Evolutionary conservation across 192 early-diverging fungal genomes (phyloP).

Genomic region (Backusella tarrabulga): DNA sequence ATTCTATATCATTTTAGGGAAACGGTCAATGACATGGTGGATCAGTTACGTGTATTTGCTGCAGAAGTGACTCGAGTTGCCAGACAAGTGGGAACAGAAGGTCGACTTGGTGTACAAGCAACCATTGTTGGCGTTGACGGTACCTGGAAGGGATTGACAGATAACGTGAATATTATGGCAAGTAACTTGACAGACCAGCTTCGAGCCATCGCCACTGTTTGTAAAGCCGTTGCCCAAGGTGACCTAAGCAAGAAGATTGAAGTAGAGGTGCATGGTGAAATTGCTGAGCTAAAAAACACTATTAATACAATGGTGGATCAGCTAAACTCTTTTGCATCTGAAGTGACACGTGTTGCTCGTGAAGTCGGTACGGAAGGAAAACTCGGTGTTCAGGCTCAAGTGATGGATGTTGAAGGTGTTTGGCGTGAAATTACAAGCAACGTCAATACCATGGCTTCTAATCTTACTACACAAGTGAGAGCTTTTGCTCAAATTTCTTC

Average conservation of each 20-base stretch:
- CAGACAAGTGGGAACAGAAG: conserved; percentile 59
- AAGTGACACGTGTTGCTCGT: conserved; percentile 60
- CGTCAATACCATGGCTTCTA: conserved; percentile 62
- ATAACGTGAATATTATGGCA: conserved; percentile 59
- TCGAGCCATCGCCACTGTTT: conserved; percentile 51
- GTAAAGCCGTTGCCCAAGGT: conserved; percentile 49
- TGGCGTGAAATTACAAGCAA: conserved; percentile 74
- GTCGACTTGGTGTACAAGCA: conserved; percentile 58
- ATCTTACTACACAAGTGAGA: conserved; percentile 62
- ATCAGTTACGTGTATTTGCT: conserved; percentile 56
- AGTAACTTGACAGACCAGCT: conserved; percentile 52
- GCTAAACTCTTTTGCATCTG: conserved; percentile 55
- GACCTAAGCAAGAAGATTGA: conserved; percentile 47
- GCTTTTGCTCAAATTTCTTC: conserved; percentile 63
- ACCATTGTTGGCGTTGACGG: conserved; percentile 50
- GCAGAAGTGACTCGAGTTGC: conserved; percentile 60
- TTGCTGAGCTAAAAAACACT: conserved; percentile 52
- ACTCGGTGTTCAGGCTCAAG: conserved; percentile 72
- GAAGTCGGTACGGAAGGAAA: conserved; percentile 70
- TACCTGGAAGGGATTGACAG: conserved; percentile 55
- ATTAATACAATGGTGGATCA: conserved; percentile 64
- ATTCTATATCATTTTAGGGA: background rate
- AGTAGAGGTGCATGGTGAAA: conserved; percentile 53
- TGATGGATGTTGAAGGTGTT: conserved; percentile 66
- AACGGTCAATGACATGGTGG: conserved; percentile 47